phyloP scores from a whole-genome alignment of 1,139 yeast species.

The Yamadazyma mexicana region DNA sequence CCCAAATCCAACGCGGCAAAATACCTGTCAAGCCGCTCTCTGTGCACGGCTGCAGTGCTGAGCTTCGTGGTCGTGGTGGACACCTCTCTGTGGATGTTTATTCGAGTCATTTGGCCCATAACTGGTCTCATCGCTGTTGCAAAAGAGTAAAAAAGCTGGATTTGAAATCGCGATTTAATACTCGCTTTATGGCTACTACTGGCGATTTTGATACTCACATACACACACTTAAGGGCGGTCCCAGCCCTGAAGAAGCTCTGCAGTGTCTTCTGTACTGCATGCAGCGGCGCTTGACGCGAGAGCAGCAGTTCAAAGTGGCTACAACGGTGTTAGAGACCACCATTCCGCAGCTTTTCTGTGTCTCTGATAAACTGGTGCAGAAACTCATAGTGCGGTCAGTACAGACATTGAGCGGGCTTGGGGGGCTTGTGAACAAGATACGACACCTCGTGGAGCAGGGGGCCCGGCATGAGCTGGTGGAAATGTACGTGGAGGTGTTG shows the following conservation, averaged over 20 bases:
- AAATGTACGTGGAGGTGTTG: constrained; percentile 14
- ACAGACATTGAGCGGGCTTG: constrained; percentile 3
- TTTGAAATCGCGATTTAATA: neutral
- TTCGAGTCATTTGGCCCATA: neutral
- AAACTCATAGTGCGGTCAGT: neutral
- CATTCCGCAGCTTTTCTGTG: constrained; percentile 22
- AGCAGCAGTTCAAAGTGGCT: neutral
- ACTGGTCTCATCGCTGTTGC: neutral
- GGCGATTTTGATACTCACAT: neutral
- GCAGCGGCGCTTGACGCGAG: neutral
- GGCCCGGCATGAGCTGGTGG: neutral
- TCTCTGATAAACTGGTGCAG: neutral
- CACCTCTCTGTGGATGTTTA: neutral
- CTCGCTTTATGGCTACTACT: neutral
- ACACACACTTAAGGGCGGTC: neutral
- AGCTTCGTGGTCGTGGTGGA: neutral
- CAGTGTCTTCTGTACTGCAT: constrained; percentile 7
- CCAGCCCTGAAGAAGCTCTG: neutral
- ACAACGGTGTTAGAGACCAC: constrained; percentile 31
- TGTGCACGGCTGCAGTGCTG: neutral
- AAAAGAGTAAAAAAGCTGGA: neutral
- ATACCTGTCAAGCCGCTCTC: constrained; percentile 15
- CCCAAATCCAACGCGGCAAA: constrained; percentile 20
- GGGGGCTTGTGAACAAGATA: constrained; percentile 5
- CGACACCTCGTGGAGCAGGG: neutral